Percentiles rank a stretch among this genome's conserved stretches.
Conservation (phyloP, 2,329 filamentous ascomycete genomes). For the Fusarium sp. region DNA sequence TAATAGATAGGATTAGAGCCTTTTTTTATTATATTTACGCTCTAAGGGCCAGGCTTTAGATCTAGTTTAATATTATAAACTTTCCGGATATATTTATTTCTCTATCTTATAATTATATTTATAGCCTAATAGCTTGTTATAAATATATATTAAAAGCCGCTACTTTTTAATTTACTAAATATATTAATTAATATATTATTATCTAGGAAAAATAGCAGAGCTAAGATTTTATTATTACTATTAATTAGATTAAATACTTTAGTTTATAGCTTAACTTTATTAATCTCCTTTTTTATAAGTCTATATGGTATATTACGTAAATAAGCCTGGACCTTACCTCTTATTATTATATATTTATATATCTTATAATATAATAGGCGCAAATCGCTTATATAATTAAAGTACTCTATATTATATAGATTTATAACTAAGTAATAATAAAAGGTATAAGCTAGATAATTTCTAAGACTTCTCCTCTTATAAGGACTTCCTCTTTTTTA, state of each 20-base stretch:
- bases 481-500: conserved; percentile 8
- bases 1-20: not conserved
- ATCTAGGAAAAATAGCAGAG: not conserved
- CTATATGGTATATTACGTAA: not conserved
- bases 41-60: conserved; percentile 1
- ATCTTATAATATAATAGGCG: conserved; percentile 2
- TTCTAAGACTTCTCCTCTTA: not conserved
- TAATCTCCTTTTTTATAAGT: conserved; percentile 1
- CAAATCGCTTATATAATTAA: conserved; percentile 7
- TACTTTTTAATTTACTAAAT: not conserved
- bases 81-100: not conserved
- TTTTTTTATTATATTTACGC: not conserved
- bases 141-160: conserved; percentile 6
- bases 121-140: not conserved
- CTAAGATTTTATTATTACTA: conserved; percentile 7
- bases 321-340: conserved; percentile 4
- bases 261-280: not conserved
- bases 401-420: conserved; percentile 8
- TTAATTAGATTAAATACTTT: conserved; percentile 8
- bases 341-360: conserved; percentile 15
- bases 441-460: conserved; percentile 6
- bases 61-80: not conserved
- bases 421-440: conserved; percentile 6
- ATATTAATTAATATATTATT: conserved; percentile 1
- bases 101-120: not conserved